A percentile compares a stretch with the other conserved stretches of the same genome.
phyloP scores from a whole-genome alignment of 2,329 filamentous ascomycete genomes.

The Teratosphaeria gauchensis region DNA sequence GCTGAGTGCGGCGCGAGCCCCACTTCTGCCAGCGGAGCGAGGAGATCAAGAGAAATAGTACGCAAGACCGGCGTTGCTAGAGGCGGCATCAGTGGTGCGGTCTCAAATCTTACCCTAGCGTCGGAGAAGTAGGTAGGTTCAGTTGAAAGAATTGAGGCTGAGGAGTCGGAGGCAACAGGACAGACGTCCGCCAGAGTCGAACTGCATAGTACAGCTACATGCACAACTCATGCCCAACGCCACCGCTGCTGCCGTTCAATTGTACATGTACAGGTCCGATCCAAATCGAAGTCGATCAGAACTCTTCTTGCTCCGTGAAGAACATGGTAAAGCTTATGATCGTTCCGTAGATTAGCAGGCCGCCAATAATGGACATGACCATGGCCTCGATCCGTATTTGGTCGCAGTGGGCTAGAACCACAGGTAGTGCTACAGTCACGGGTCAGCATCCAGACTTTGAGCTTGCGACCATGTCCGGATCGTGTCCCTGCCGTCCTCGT shows the following conservation, averaged over 20 bases:
- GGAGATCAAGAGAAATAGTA: too few species aligned
- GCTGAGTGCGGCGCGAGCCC: too few species aligned
- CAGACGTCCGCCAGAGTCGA: neutral
- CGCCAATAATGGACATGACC: constrained; percentile 89
- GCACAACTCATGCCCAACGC: neutral
- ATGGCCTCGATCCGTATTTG: constrained; percentile 78
- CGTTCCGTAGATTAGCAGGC: constrained; percentile 90
- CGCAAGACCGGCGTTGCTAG: too few species aligned
- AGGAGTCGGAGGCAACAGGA: neutral
- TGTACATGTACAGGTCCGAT: neutral
- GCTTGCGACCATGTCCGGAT: too few species aligned
- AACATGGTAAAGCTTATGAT: constrained; percentile 98
- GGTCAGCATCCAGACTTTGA: neutral
- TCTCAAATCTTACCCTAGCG: too few species aligned
- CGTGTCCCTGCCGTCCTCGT: too few species aligned
- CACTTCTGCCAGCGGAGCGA: too few species aligned
- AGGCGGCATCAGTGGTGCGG: too few species aligned
- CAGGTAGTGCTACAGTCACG: constrained; percentile 60
- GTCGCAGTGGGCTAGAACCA: constrained; percentile 76
- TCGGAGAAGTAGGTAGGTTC: too few species aligned
- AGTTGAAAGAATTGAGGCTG: neutral
- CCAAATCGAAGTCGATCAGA: constrained; percentile 41
- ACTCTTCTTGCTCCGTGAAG: constrained; percentile 96
- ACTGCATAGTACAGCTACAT: neutral
- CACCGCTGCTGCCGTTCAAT: neutral